phyloP scores from a whole-genome alignment of 1,284 basidiomycete genomes.

The Boletus nobilissimus region DNA sequence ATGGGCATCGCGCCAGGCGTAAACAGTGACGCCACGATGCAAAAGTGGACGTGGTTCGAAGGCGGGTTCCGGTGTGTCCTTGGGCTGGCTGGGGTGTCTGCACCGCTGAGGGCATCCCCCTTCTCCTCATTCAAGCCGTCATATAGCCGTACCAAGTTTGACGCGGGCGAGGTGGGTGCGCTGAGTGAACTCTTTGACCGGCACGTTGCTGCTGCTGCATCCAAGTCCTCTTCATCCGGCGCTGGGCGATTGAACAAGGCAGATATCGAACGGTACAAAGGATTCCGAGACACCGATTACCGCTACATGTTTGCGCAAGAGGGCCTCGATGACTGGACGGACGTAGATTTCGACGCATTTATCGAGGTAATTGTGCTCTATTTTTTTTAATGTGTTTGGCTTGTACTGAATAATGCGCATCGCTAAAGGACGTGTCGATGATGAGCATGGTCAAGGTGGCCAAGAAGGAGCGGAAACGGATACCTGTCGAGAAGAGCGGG shows the following conservation, averaged over 20 bases:
- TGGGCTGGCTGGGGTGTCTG: conserved; percentile 30
- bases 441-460: conserved; percentile 54
- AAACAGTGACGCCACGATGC: background rate
- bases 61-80: conserved; percentile 41
- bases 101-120: background rate
- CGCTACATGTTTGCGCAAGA: conserved; percentile 82
- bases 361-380: conserved; percentile 64
- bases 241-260: conserved; percentile 39
- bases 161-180: conserved; percentile 72
- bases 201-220: conserved; percentile 41
- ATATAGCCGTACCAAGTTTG: conserved; percentile 72
- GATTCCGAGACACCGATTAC: conserved; percentile 65
- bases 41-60: conserved; percentile 41
- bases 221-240: background rate
- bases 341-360: conserved; percentile 81
- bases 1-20: conserved; percentile 75
- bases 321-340: conserved; percentile 65
- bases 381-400: background rate
- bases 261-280: conserved; percentile 59
- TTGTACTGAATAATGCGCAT: background rate
- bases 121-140: conserved; percentile 40
- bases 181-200: conserved; percentile 67
- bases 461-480: conserved; percentile 63
- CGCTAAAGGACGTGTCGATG: conserved; percentile 75
- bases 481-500: conserved; percentile 88